Evolutionary conservation across 805 yeast genomes (phyloP), one percentile per base, ranked within the genome.

Genomic region (Teunomyces tritomae): DNA sequence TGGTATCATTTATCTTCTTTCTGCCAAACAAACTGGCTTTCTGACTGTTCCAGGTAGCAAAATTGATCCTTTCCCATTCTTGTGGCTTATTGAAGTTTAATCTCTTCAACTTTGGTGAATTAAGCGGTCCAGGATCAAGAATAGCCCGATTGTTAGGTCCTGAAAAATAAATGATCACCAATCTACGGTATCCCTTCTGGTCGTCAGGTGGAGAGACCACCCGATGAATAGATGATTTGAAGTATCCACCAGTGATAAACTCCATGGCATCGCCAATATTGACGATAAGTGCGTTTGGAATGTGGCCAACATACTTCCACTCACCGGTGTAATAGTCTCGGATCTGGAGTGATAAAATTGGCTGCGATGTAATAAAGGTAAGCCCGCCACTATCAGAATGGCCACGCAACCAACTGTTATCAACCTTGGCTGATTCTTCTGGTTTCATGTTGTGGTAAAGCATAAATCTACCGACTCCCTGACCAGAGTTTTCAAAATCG

Each of bases 11-110:
- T 39, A 70, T 67, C 43, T 65, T 63, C 20, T 61, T 59, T 46
- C 64, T 66, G 20, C 79, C 79, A 55, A 76, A 76, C 17, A 74
- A 63, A 36, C 74, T 59, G 3, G 76, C 77, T 51, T 77, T 77
- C 40, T 71, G 78, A 16, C 69, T 70, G 46, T 73, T 61, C 68
- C 68, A 63, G 39, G 59, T 54, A 13, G 49, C 52, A 49, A 58
- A 64, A 6, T 59, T 54, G 27, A 64, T 64, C 39, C 53, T 57
- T 8, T 62, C 62, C 68, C 68, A 64, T 48, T 62, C 66, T 11
- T 49, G 32, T 1, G 64, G 65, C 30, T 58, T 60, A 20, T 26
- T 44, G 37, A 32, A 29, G n/a, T 54, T 54, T 43, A 53, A 47
- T 6, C 40, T 39, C 14, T 28, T 24, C 43, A 53, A 47, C 27